phyloP scores from a whole-genome alignment of 305 asterid species.

The Solanum aculeatissimum region DNA sequence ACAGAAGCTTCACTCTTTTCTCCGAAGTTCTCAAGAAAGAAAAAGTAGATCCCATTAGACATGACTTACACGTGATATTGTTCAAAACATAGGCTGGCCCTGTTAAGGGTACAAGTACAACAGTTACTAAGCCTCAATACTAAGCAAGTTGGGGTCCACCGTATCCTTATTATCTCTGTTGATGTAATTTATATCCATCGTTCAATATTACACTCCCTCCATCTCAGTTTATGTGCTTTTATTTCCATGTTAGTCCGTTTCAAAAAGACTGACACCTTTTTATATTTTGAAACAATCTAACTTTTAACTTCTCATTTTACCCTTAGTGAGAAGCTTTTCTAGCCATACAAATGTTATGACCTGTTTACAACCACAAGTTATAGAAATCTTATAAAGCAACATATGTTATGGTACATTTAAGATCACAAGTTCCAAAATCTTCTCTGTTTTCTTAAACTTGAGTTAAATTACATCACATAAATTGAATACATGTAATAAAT shows the following conservation, averaged over 20 bases:
- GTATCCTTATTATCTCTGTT: background rate
- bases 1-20: background rate
- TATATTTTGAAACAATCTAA: background rate
- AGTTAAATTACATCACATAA: too few relatives aligned
- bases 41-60: background rate
- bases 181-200: background rate
- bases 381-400: background rate
- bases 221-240: background rate
- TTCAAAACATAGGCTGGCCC: background rate
- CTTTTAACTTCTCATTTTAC: background rate
- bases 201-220: background rate
- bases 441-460: too few relatives aligned
- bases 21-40: background rate
- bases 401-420: background rate
- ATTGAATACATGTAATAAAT: too few relatives aligned
- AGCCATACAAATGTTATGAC: background rate
- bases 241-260: too few relatives aligned
- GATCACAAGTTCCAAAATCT: background rate
- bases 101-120: background rate
- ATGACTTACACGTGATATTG: background rate
- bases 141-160: background rate
- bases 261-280: too few relatives aligned
- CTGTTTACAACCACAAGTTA: background rate
- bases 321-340: background rate
- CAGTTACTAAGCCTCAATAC: background rate